Base-by-base conservation (phyloP, 345 rosid species). In the Brassica nigra region DNA sequence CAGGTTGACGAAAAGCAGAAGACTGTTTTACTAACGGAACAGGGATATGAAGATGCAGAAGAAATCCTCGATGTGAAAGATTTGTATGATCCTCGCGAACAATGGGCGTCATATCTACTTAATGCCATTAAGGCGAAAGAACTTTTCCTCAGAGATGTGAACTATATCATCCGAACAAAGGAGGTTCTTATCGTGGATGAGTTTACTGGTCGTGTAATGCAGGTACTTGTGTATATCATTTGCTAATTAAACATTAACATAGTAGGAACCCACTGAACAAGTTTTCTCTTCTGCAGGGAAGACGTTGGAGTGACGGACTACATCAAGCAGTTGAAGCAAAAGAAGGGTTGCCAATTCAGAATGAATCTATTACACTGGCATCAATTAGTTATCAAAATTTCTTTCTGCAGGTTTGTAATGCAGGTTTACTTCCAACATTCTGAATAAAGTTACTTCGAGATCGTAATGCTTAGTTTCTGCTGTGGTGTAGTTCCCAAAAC, bases 311-410 rank as follows among this genome's bases (percentile, higher is more conserved):
- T 83, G 99, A 95, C 83, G 99, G 99, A 74, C 95, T 95, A 85
- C 99, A 95, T 83, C 99, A 95, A 91, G 99, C 99, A 71, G 99
- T 95, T 81, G 99, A 95, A 86, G 99, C 99, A 65, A 95, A 95
- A 87, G 97, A 95, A 85, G 90, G 86, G 57, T 85, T 95, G 87
- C 99, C 99, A 47, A 92, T 95, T 84, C 99, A 95, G 84, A 92
- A 92, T 76, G 97, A 95, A 91, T 91, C 99, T 79, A 80, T 95
- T 74, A 95, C 99, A 34, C 80, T 95, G 81, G 99, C 99, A 59
- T 95, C 99, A 72, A 92, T 95, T 70, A 92, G 99, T 82, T 95
- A 95, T 79, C 99, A 95, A 65, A 95, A 95, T 86, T 95, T 95
- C 90, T 95, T 95, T 80, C 97, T 95, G 57, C 97, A 95, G 99